phyloP scores from a whole-genome alignment of 768 basidiomycete species.

The Dioszegia crocea region DNA sequence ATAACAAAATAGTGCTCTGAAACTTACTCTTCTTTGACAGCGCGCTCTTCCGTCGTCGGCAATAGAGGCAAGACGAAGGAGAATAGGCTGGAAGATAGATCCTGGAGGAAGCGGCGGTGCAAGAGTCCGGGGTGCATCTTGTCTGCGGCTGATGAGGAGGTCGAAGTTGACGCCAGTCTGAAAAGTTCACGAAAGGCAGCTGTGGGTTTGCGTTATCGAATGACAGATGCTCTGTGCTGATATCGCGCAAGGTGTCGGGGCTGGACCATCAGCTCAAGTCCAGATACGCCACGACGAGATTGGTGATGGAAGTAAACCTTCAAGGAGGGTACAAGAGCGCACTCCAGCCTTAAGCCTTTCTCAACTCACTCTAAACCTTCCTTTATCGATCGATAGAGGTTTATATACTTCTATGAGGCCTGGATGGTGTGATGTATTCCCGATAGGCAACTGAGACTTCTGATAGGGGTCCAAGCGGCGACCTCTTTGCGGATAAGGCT shows the following conservation, averaged over 20 bases:
- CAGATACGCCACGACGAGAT: too few relatives aligned
- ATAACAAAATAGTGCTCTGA: too few relatives aligned
- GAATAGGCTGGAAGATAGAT: conserved; percentile 84
- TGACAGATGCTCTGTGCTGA: too few relatives aligned
- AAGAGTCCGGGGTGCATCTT: conserved; percentile 36
- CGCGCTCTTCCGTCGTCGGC: conserved; percentile 82
- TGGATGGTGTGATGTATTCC: neutral
- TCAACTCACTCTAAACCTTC: too few relatives aligned
- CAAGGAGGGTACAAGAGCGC: too few relatives aligned
- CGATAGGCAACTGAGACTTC: neutral
- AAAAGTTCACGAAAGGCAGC: neutral
- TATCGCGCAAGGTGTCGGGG: too few relatives aligned
- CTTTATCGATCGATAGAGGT: too few relatives aligned
- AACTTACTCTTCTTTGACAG: conserved; percentile 77
- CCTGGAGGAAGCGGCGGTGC: conserved; percentile 51
- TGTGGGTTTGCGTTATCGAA: too few relatives aligned
- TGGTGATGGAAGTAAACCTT: neutral
- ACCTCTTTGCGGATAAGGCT: neutral
- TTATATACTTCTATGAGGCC: neutral
- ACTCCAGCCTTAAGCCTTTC: too few relatives aligned
- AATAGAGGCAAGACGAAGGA: conserved; percentile 88
- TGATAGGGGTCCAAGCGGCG: neutral
- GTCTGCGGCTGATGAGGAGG: too few relatives aligned
- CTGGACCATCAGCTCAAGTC: too few relatives aligned
- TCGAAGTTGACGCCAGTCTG: neutral